Evolutionary conservation across 305 asterid species (phyloP), one percentile per base, ranked within the genome.

Genomic region (Fraxinus angustifolia): DNA sequence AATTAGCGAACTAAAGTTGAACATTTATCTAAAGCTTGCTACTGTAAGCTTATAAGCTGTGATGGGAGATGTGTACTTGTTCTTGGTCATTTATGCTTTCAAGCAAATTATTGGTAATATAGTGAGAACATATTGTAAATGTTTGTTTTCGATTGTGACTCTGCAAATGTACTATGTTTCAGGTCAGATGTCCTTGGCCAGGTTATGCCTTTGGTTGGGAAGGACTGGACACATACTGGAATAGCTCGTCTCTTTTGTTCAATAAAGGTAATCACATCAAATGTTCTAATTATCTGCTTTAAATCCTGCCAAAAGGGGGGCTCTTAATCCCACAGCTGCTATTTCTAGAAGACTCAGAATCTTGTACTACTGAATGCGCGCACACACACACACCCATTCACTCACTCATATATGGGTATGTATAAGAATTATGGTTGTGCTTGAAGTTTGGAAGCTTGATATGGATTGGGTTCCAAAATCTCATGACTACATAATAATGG

Each of bases 171-270:
- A 76, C 75, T 83, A 45, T 14, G 83, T 81, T 85, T n/a, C 82
- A 94, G 98, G 96, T 94, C 98, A 81, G 98, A 94, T 89, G 98
- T 94, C 90, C 97, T 93, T 81, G 97, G 98, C 78, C 98, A 93
- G 80, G 90, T 94, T 88, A 94, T 94, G 98, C 98, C 97, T 35
- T 85, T 94, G 93, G 97, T 94, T 68, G 98, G 97, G 81, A 93
- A 90, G 87, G 97, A 93, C 87, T 93, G 98, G 98, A 93, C 98
- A 5, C 98, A 94, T 86, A 85, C 97, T 73, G 98, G 97, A 82
- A 91, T 94, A 60, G 97, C 97, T 85, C 92, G 93, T 77, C 97
- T 94, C 76, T 94, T 94, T 89, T 94, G 89, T 76, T 97, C 98
- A 60, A 94, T 94, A 88, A 94, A 94, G 97, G 97, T 94, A 86